phyloP scores from a whole-genome alignment of 805 yeast genomes.

The Alloascoidea africana region DNA sequence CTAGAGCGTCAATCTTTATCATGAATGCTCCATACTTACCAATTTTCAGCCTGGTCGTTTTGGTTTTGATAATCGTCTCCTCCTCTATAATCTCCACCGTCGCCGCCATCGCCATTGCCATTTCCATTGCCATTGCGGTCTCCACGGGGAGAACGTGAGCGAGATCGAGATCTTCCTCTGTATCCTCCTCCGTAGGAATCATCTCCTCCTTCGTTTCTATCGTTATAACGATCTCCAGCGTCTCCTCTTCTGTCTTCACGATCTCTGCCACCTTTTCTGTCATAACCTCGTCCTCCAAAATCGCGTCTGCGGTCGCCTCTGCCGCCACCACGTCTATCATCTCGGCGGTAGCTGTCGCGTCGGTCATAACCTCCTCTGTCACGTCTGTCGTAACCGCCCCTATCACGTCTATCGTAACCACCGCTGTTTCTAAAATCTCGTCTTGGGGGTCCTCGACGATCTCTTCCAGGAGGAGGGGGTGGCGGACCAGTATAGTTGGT shows the following conservation, averaged over 20 bases:
- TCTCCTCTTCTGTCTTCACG: conserved; percentile 4
- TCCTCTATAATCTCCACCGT: neutral
- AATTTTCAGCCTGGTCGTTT: too few relatives aligned
- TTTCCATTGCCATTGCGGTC: neutral
- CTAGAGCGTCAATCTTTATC: too few relatives aligned
- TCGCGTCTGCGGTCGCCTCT: conserved; percentile 5
- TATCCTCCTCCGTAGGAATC: conserved; percentile 10
- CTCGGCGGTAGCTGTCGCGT: conserved; percentile 3
- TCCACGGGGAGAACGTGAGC: too few relatives aligned
- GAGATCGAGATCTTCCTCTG: conserved; percentile 3
- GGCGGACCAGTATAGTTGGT: conserved; percentile 21
- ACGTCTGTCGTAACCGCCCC: conserved; percentile 5
- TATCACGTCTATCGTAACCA: conserved; percentile 25
- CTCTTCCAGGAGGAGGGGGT: conserved; percentile 10
- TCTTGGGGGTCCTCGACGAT: conserved; percentile 10
- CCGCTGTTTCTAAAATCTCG: conserved; percentile 10
- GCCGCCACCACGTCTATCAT: conserved; percentile 5
- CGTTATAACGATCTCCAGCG: conserved; percentile 3
- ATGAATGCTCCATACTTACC: too few relatives aligned
- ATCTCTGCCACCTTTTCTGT: conserved; percentile 4
- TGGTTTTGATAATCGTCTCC: too few relatives aligned
- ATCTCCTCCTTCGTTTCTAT: conserved; percentile 6
- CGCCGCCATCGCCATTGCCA: too few relatives aligned
- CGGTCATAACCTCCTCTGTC: conserved; percentile 4
- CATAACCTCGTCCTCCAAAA: too few relatives aligned